A percentile compares a stretch with the other conserved stretches of the same genome.
Evolutionary conservation across 1,139 yeast species (phyloP).

Genomic region (Geotrichum citri-aurantii): DNA sequence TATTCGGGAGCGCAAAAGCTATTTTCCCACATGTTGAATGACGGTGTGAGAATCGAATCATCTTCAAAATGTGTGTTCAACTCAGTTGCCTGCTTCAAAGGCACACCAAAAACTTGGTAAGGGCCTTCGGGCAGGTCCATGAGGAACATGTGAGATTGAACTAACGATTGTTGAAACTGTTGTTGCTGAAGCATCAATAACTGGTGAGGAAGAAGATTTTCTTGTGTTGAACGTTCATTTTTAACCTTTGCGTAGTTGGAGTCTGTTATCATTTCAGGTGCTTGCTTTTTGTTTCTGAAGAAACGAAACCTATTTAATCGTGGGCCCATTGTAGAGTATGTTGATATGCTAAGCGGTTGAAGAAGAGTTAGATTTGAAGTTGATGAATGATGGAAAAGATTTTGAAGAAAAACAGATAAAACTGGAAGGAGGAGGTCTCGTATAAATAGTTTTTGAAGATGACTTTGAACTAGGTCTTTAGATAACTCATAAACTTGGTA

Average conservation of each 20-base stretch:
- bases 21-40: conserved; percentile 17
- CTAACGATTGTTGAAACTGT: conserved; percentile 2
- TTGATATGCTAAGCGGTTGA: neutral
- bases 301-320: neutral
- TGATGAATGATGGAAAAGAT: neutral
- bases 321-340: neutral
- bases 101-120: conserved; percentile 27
- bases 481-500: neutral
- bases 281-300: conserved; percentile 3
- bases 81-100: conserved; percentile 27
- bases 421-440: neutral
- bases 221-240: neutral
- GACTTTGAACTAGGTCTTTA: neutral
- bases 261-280: conserved; percentile 15
- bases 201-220: conserved; percentile 3
- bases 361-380: neutral
- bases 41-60: conserved; percentile 5
- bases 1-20: conserved; percentile 18
- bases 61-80: conserved; percentile 9
- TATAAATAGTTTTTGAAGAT: neutral
- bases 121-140: conserved; percentile 8
- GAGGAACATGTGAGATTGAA: neutral
- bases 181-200: neutral
- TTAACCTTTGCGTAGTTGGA: neutral
- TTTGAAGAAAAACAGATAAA: neutral